These are phyloP conservation scores for Neurospora sp. DNA, from an alignment of 495 filamentous ascomycete genomes.

Conservation along the genomic window DNA sequence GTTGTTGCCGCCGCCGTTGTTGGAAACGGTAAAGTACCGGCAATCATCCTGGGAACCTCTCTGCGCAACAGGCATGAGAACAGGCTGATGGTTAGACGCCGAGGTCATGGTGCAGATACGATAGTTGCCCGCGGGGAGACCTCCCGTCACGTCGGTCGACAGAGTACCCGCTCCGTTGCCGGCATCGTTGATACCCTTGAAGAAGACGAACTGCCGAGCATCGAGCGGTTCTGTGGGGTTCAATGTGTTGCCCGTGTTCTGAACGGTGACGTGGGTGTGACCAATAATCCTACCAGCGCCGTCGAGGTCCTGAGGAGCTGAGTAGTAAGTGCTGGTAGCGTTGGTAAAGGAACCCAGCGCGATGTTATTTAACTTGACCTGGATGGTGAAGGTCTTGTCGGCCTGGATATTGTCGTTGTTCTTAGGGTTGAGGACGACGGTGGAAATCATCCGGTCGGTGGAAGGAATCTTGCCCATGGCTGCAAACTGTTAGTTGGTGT, in stretches of 20 bases:
- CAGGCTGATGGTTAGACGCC: slow-evolving; percentile 66
- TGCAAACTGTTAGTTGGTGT: slow-evolving; percentile 21
- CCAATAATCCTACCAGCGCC: slow-evolving; percentile 49
- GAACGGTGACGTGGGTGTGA: slow-evolving; percentile 64
- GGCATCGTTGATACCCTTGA: slow-evolving; percentile 68
- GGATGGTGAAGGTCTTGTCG: slow-evolving; percentile 47
- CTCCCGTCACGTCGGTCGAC: slow-evolving; percentile 44
- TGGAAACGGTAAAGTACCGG: slow-evolving; percentile 45
- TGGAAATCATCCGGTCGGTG: slow-evolving; percentile 53
- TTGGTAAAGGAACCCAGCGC: slow-evolving; percentile 58
- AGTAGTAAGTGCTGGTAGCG: slow-evolving; percentile 54
- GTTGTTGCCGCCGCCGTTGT: slow-evolving; percentile 10
- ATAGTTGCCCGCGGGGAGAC: slow-evolving; percentile 58
- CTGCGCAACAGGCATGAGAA: slow-evolving; percentile 68
- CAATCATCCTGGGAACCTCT: slow-evolving; percentile 68
- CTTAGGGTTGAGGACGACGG: slow-evolving; percentile 48
- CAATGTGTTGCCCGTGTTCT: slow-evolving; percentile 43
- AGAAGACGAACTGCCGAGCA: slow-evolving; percentile 54
- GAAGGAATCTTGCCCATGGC: slow-evolving; percentile 66
- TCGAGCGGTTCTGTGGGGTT: slow-evolving; percentile 45
- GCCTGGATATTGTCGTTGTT: slow-evolving; percentile 36
- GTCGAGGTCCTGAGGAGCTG: slow-evolving; percentile 53
- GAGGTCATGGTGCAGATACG: slow-evolving; percentile 63
- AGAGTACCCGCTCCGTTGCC: slow-evolving; percentile 56
- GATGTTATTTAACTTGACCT: slow-evolving; percentile 51